Conservation (phyloP, 2,329 filamentous ascomycete genomes). For the Penicillium sp. region DNA sequence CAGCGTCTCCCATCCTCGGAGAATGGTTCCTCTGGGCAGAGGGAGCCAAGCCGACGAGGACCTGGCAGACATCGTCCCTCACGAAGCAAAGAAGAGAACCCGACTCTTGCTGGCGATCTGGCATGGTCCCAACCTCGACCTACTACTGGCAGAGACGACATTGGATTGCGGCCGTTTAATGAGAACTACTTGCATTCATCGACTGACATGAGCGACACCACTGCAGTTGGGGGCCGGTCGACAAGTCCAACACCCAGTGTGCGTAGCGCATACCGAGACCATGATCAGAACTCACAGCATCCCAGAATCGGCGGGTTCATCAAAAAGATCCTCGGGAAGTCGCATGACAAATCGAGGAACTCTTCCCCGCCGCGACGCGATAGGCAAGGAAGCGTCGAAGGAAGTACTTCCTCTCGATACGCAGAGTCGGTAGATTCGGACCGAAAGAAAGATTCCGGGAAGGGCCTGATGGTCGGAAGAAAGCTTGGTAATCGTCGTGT, state of each 20-base stretch:
- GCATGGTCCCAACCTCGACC: constrained; percentile 63
- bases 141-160: constrained; percentile 72
- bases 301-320: constrained; percentile 5
- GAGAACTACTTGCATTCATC: constrained; percentile 47
- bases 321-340: constrained; percentile 22
- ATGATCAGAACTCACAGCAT: constrained; percentile 38
- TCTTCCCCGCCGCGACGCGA: constrained; percentile 32
- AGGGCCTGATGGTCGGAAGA: constrained; percentile 33
- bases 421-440: constrained; percentile 37
- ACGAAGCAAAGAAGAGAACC: constrained; percentile 59
- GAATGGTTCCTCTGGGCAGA: constrained; percentile 41
- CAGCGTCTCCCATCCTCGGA: constrained; percentile 62
- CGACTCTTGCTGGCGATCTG: constrained; percentile 38
- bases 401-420: constrained; percentile 22
- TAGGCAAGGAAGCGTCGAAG: constrained; percentile 41
- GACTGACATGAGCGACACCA: constrained; percentile 53
- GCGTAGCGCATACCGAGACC: constrained; percentile 59
- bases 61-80: constrained; percentile 49
- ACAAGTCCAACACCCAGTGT: constrained; percentile 80
- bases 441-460: constrained; percentile 40
- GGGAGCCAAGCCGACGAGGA: constrained; percentile 55
- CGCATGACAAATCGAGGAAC: constrained; percentile 32
- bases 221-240: constrained; percentile 60
- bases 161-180: constrained; percentile 53
- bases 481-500: constrained; percentile 38